Evolutionary conservation across 2,329 filamentous ascomycete species (phyloP).

Genomic region (Pseudogymnoascus sp.): DNA sequence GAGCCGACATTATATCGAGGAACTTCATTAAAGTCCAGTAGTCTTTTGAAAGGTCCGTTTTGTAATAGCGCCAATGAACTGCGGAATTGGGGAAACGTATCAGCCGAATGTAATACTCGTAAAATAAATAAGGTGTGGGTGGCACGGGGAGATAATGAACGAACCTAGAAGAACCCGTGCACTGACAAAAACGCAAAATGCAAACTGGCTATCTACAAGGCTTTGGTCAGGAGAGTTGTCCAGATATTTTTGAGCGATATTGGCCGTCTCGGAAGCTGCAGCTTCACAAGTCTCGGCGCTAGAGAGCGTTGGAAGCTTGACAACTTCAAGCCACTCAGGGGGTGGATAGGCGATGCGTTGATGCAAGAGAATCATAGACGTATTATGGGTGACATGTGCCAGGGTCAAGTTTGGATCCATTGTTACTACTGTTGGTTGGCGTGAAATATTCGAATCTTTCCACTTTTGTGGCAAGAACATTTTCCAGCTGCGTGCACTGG

Average conservation of each 20-base stretch:
- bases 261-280: slow-evolving; percentile 27
- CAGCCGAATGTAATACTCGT: neutral
- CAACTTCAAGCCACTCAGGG: slow-evolving; percentile 18
- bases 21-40: slow-evolving; percentile 22
- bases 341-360: slow-evolving; percentile 29
- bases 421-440: slow-evolving; percentile 20
- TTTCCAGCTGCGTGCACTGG: slow-evolving; percentile 32
- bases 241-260: slow-evolving; percentile 28
- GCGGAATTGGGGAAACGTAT: neutral
- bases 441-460: slow-evolving; percentile 30
- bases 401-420: slow-evolving; percentile 32
- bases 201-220: slow-evolving; percentile 23
- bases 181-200: slow-evolving; percentile 28
- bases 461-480: slow-evolving; percentile 36
- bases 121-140: neutral
- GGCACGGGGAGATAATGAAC: slow-evolving; percentile 2
- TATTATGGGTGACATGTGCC: slow-evolving; percentile 31
- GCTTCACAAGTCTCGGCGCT: slow-evolving; percentile 28
- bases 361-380: slow-evolving; percentile 30
- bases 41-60: slow-evolving; percentile 17
- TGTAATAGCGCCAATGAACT: slow-evolving; percentile 24
- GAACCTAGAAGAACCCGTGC: slow-evolving; percentile 25
- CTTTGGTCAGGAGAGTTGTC: slow-evolving; percentile 18
- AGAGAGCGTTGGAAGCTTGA: slow-evolving; percentile 23
- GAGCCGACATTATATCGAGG: slow-evolving; percentile 22